Base-by-base conservation (phyloP, 768 basidiomycete species). In the Lactarius sanguifluus region DNA sequence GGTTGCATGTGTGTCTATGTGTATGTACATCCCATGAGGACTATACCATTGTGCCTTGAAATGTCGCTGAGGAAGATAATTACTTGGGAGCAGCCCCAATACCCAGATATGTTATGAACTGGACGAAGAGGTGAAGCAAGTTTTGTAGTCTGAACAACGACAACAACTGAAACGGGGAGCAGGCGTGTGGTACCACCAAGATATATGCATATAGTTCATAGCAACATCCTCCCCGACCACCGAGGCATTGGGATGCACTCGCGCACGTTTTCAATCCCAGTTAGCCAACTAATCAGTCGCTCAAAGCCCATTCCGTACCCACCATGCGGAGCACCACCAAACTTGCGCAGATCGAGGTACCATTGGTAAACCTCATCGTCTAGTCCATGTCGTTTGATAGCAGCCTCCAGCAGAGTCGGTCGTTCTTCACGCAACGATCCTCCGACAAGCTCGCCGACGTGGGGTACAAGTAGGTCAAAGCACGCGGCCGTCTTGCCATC, bases 271-370 rank as follows among this genome's bases (percentile, higher is more conserved):
- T 90, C 89, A 55, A 92, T 81, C 0, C 94, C 95, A 23, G 89
- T 86, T 13, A 97, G 77, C 91, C 92, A 96, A 54, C 87, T 85
- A 20, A 98, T 81, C 23, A 97, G 79, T 67, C 97, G 80, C 76
- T 99, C 97, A 72, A 96, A 97, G 2, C 97, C 97, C 80, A 98
- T 81, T 6, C 97, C 97, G 77, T 94, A 98, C 18, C 97, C 97
- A 18, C 92, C 95, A 76, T 98, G 96, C 3, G 94, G 91, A 23
- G 92, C 89, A 20, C 89, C 89, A 12, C 97, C 97, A 71, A 84
- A 96, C 72, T 81, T 82, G 66, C 96, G 81, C 70, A 97, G 74
- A 71, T 97, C 94, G 59, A 87, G 67, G 76, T 99, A 99, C 91
- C 91, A 92, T 54, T 76, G 75, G 62, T 81, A 82, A 34, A 77